phyloP scores from a whole-genome alignment of 2,329 filamentous ascomycete species.

The Colletotrichum endophyticum region DNA sequence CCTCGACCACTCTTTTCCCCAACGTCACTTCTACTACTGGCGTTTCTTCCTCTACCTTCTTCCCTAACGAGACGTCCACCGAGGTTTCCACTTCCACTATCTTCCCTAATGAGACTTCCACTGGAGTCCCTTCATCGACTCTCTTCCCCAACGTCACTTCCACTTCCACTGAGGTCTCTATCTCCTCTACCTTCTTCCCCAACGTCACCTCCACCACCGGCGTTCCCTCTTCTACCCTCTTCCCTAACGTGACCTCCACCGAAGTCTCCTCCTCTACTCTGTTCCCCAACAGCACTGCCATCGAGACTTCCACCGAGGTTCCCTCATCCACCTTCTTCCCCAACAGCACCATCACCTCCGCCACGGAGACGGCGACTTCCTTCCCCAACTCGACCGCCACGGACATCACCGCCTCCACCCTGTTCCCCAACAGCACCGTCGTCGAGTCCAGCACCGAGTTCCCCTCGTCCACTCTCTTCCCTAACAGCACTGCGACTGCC shows the following conservation, averaged over 20 bases:
- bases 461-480: background rate
- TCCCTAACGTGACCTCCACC: background rate
- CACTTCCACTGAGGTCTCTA: background rate
- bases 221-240: background rate
- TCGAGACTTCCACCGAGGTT: background rate
- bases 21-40: background rate
- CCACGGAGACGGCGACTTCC: background rate
- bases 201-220: background rate
- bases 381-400: background rate
- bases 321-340: slow-evolving; percentile 1
- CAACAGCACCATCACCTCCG: background rate
- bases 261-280: background rate
- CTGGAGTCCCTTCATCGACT: background rate
- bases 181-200: background rate
- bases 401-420: background rate
- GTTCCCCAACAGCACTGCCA: background rate
- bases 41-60: background rate
- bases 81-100: background rate
- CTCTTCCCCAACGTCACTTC: background rate
- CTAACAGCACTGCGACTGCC: background rate
- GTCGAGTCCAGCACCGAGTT: background rate
- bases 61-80: background rate
- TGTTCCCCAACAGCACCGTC: background rate
- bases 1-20: background rate
- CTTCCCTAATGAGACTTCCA: background rate